A percentile compares a stretch with the other conserved stretches of the same genome.
Conservation (phyloP, 2,329 filamentous ascomycete genomes). For the Calonectria fujianensis region DNA sequence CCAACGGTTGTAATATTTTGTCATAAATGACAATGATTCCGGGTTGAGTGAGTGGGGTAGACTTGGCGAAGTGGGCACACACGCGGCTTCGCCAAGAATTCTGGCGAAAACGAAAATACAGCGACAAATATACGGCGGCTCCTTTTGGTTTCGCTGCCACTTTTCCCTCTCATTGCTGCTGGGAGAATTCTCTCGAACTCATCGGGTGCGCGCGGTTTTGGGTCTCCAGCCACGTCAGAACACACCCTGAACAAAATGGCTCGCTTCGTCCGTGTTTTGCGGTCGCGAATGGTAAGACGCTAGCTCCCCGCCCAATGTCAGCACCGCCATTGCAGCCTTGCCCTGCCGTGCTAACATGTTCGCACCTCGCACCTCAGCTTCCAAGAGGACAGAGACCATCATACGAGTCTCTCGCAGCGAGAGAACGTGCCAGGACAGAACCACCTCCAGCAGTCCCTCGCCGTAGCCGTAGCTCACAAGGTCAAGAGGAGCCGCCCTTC, state of each 20-base stretch:
- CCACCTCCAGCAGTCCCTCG: not conserved
- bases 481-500: slow-evolving; percentile 1
- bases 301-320: not conserved
- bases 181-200: not conserved
- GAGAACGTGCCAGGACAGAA: not conserved
- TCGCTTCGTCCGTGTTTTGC: slow-evolving; percentile 9
- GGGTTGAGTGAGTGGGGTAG: not conserved
- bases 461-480: not conserved
- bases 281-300: slow-evolving; percentile 17
- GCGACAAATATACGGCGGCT: not conserved
- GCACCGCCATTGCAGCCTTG: not conserved
- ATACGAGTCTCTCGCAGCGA: not conserved
- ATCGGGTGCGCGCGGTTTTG: not conserved
- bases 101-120: slow-evolving; percentile 13
- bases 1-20: not conserved
- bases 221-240: not conserved
- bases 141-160: too few relatives aligned
- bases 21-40: not conserved
- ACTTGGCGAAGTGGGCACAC: slow-evolving; percentile 21
- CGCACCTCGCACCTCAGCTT: not conserved
- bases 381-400: not conserved
- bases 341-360: not conserved
- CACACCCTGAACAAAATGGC: slow-evolving; percentile 3
- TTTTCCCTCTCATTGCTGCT: not conserved
- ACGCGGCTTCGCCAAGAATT: slow-evolving; percentile 14